phyloP scores from a whole-genome alignment of 805 yeast genomes.

The Teunomyces aglyptinius region DNA sequence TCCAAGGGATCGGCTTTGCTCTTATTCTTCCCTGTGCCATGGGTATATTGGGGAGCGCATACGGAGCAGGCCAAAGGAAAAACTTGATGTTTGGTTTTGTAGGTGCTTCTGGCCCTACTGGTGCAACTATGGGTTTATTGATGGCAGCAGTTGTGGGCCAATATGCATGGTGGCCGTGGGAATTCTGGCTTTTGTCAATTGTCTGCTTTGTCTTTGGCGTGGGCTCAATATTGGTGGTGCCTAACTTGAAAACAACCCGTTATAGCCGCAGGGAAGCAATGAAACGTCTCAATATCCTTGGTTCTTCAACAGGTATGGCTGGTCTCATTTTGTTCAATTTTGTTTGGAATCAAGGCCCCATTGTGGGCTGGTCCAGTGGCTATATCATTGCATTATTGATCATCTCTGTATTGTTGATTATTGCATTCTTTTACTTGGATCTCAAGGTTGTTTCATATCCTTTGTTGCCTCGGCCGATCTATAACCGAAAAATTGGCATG shows the following conservation, averaged over 20 bases:
- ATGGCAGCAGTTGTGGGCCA: constrained; percentile 50
- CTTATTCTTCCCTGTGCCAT: constrained; percentile 57
- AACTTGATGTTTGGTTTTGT: constrained; percentile 53
- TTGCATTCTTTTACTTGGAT: constrained; percentile 51
- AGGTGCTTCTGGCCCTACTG: constrained; percentile 64
- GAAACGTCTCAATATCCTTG: constrained; percentile 27
- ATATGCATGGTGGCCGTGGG: constrained; percentile 60
- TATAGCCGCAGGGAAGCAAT: constrained; percentile 12
- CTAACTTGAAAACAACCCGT: constrained; percentile 7
- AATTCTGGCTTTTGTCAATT: constrained; percentile 49
- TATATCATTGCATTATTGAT: constrained; percentile 58
- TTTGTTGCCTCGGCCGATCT: constrained; percentile 50
- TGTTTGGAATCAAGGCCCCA: constrained; percentile 75
- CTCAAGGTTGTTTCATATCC: constrained; percentile 45
- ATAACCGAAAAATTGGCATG: constrained; percentile 45
- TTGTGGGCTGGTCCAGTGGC: constrained; percentile 61
- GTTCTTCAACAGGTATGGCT: constrained; percentile 54
- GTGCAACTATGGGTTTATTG: constrained; percentile 55
- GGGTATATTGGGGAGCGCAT: constrained; percentile 51
- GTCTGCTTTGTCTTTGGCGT: constrained; percentile 30
- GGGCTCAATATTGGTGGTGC: constrained; percentile 32
- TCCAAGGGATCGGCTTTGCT: constrained; percentile 67
- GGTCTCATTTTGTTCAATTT: constrained; percentile 66
- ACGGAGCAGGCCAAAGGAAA: constrained; percentile 44
- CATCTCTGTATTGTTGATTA: constrained; percentile 43